These are phyloP conservation scores for Xylaria sp. DNA, from an alignment of 2,329 filamentous ascomycete species.

Conservation along the genomic window DNA sequence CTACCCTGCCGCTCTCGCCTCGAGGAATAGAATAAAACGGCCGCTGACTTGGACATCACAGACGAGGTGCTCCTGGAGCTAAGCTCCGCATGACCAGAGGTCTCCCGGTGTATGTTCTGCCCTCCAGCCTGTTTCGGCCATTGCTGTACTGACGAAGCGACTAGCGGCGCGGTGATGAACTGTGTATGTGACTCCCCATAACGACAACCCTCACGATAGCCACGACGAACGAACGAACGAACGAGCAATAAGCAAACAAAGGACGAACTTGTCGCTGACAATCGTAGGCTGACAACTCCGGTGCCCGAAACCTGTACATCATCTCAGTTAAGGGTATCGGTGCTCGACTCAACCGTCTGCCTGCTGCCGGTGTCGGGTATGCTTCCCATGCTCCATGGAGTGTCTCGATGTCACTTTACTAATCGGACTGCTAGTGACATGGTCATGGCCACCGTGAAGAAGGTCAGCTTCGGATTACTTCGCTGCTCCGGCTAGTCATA, in stretches of 20 bases:
- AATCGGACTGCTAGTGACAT: constrained; percentile 35
- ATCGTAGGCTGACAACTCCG: constrained; percentile 30
- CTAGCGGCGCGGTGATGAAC: constrained; percentile 9
- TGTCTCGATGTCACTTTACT: background rate
- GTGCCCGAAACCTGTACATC: constrained; percentile 36
- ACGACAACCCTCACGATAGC: constrained; percentile 10
- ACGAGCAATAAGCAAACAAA: background rate
- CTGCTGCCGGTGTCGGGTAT: constrained; percentile 38
- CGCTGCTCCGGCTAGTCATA: background rate
- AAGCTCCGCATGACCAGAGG: constrained; percentile 9
- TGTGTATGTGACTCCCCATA: background rate
- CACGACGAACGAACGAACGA: too few species aligned
- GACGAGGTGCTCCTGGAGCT: constrained; percentile 9
- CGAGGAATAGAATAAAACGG: background rate
- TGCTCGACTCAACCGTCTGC: constrained; percentile 41
- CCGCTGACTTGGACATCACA: background rate
- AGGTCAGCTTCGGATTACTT: constrained; percentile 10
- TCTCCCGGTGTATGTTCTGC: constrained; percentile 7
- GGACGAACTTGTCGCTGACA: constrained; percentile 1
- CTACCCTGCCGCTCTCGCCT: background rate
- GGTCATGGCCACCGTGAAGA: constrained; percentile 44
- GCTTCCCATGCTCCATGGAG: background rate
- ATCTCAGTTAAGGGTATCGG: constrained; percentile 41
- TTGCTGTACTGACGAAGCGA: constrained; percentile 1
- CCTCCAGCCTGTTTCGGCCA: background rate